These are phyloP conservation scores for Zygosaccharomyces gambellarensis DNA, from an alignment of 805 yeast species.

Conservation along the genomic window DNA sequence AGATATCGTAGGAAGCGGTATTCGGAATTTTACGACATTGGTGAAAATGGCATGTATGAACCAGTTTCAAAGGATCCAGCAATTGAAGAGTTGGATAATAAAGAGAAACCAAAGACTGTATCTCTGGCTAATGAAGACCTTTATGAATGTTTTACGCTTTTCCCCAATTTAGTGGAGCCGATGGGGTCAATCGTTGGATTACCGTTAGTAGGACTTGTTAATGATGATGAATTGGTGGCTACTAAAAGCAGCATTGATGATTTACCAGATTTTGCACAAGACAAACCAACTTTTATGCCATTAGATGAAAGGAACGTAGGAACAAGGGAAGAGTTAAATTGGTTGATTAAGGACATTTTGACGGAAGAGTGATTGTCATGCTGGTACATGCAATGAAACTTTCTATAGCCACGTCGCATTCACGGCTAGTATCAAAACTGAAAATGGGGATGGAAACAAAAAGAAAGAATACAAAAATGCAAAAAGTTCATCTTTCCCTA, in stretches of 20 bases:
- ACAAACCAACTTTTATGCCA: conserved; percentile 33
- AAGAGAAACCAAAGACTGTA: conserved; percentile 12
- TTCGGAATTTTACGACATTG: conserved; percentile 34
- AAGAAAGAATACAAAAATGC: not conserved
- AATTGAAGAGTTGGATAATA: conserved; percentile 3
- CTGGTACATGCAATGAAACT: conserved; percentile 3
- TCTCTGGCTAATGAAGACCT: conserved; percentile 61
- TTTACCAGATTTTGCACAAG: conserved; percentile 29
- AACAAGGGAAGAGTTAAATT: conserved; percentile 61
- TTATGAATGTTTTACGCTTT: conserved; percentile 55
- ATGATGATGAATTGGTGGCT: conserved; percentile 46
- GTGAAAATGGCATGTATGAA: conserved; percentile 30
- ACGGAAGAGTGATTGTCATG: conserved; percentile 29
- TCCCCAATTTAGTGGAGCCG: conserved; percentile 66
- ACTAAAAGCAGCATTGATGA: conserved; percentile 34
- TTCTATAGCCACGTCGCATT: not conserved
- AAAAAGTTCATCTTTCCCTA: not conserved
- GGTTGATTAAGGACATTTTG: conserved; percentile 67
- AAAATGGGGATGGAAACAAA: not conserved
- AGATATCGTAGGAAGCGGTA: conserved; percentile 52
- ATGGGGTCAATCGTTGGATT: conserved; percentile 55
- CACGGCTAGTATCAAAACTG: not conserved
- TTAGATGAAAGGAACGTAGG: conserved; percentile 43
- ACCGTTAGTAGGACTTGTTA: conserved; percentile 45
- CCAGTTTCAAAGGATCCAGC: conserved; percentile 20